Evolutionary conservation across 345 rosid genomes (phyloP).

Genomic region (Moricandia moricandioides): DNA sequence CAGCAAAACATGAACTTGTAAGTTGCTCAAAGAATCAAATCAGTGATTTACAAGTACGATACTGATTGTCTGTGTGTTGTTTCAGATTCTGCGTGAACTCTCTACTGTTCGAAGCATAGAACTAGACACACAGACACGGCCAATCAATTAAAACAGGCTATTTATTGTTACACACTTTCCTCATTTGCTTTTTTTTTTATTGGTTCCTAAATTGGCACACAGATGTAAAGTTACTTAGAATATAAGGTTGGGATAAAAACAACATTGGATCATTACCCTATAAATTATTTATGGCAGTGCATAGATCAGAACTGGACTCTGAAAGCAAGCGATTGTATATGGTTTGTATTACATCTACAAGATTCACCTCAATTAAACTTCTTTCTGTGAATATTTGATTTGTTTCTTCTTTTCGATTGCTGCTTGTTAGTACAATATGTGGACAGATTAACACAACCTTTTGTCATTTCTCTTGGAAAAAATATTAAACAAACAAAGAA

Average conservation of each 20-base stretch:
- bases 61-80: neutral
- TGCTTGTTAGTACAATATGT: neutral
- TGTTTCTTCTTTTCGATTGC: neutral
- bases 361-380: neutral
- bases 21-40: neutral
- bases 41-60: neutral
- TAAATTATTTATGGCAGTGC: slow-evolving; percentile 12
- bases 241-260: neutral
- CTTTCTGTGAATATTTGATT: slow-evolving; percentile 4
- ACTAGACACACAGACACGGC: slow-evolving; percentile 15
- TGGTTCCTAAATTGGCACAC: slow-evolving; percentile 14
- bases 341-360: slow-evolving; percentile 3
- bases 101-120: slow-evolving; percentile 10
- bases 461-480: neutral
- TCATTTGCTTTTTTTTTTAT: slow-evolving; percentile 12
- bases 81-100: slow-evolving; percentile 20
- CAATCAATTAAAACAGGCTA: slow-evolving; percentile 19
- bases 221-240: slow-evolving; percentile 35
- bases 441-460: neutral
- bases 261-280: neutral
- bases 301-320: slow-evolving; percentile 7
- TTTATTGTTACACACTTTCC: slow-evolving; percentile 25
- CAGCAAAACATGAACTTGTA: slow-evolving; percentile 60
- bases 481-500: neutral
- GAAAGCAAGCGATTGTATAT: neutral